Percentiles rank a stretch among this genome's conserved stretches.
These are phyloP conservation scores for Huntiella savannae DNA, from an alignment of 2,329 filamentous ascomycete species.

Conservation along the genomic window DNA sequence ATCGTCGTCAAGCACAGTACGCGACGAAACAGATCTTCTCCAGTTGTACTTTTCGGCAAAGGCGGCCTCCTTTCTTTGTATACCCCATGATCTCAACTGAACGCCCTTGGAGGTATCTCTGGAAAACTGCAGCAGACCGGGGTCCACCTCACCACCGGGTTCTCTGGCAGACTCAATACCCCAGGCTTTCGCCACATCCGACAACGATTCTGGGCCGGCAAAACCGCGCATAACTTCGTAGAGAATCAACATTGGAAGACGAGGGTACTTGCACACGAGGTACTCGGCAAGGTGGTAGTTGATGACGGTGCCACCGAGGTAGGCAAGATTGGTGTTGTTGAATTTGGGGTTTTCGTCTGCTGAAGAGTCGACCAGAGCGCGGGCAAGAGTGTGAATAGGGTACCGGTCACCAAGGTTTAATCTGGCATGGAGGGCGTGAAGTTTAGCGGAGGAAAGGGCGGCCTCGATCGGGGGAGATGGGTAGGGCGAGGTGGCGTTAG, in stretches of 20 bases:
- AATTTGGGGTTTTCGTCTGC: conserved; percentile 63
- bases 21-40: conserved; percentile 53
- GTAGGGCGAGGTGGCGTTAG: conserved; percentile 23
- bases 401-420: conserved; percentile 65
- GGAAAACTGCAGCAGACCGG: conserved; percentile 70
- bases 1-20: conserved; percentile 64
- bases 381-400: conserved; percentile 68
- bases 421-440: conserved; percentile 80
- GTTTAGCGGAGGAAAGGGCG: conserved; percentile 61
- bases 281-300: conserved; percentile 79
- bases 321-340: conserved; percentile 74
- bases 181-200: conserved; percentile 65
- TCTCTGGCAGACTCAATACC: conserved; percentile 75
- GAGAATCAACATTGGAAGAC: conserved; percentile 72
- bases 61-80: conserved; percentile 30
- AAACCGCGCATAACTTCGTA: conserved; percentile 77
- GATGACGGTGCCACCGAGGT: conserved; percentile 65
- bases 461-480: conserved; percentile 54
- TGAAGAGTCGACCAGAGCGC: conserved; percentile 67
- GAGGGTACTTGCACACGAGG: conserved; percentile 74
- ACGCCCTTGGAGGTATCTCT: conserved; percentile 26
- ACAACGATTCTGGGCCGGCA: conserved; percentile 54
- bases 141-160: conserved; percentile 80
- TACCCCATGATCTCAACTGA: conserved; percentile 29
- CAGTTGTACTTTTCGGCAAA: conserved; percentile 30